Evolutionary conservation across 305 asterid genomes (phyloP).

Genomic region (Fraxinus dipetala): DNA sequence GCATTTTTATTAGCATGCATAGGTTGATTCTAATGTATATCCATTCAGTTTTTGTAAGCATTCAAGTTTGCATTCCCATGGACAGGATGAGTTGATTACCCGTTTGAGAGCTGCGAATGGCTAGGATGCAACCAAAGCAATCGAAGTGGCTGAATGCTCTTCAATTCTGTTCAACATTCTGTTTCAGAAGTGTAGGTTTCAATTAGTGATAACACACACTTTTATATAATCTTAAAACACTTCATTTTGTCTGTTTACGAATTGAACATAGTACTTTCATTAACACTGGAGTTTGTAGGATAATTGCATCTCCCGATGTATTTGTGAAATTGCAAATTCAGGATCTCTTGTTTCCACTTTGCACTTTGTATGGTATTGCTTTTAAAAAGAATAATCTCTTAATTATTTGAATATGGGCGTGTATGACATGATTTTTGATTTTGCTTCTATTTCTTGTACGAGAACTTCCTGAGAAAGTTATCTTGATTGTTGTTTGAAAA

Average conservation of each 20-base stretch:
- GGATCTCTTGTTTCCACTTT: background rate
- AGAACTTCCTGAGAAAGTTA: background rate
- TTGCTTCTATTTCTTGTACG: background rate
- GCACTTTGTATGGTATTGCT: background rate
- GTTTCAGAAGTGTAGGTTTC: background rate
- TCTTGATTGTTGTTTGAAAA: background rate
- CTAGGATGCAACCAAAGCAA: conserved; percentile 15
- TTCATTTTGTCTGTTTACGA: conserved; percentile 17
- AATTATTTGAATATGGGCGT: background rate
- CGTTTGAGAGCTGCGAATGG: conserved; percentile 30
- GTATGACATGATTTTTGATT: no score
- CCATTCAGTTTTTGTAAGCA: background rate
- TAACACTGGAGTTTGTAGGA: background rate
- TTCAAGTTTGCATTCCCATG: background rate
- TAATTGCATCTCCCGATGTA: background rate
- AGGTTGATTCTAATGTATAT: background rate
- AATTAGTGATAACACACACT: background rate
- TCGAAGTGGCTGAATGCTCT: conserved; percentile 17
- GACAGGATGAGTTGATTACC: conserved; percentile 54
- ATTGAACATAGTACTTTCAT: background rate
- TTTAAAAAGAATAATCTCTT: background rate
- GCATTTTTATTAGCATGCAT: background rate
- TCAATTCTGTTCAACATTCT: conserved; percentile 16
- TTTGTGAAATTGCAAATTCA: background rate
- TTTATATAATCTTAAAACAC: background rate